Evolutionary conservation across 306 rosid species (phyloP).

Genomic region (Ammopiptanthus mongolicus): DNA sequence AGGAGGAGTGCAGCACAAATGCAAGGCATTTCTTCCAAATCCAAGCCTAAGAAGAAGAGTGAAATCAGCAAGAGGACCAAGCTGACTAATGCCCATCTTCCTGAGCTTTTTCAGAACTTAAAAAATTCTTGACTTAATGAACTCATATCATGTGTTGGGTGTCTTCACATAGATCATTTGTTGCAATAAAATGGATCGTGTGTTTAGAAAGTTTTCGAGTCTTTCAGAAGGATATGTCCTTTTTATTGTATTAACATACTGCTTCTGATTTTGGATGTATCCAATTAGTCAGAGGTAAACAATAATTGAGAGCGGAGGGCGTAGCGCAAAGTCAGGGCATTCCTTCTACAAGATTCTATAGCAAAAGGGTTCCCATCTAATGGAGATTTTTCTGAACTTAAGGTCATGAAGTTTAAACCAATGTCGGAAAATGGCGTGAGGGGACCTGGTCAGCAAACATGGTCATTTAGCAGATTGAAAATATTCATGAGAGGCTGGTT

Average conservation of each 20-base stretch:
- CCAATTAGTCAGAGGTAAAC: not conserved
- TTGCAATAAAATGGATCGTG: not conserved
- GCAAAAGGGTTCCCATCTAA: constrained; percentile 29
- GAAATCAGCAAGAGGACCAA: constrained; percentile 95
- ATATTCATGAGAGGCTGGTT: not conserved
- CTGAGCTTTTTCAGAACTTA: constrained; percentile 76
- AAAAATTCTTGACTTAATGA: constrained; percentile 26
- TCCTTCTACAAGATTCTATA: constrained; percentile 42
- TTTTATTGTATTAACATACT: constrained; percentile 1
- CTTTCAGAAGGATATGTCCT: constrained; percentile 7
- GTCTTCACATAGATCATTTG: constrained; percentile 8
- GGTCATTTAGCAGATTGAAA: not conserved
- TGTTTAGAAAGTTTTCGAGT: constrained; percentile 9
- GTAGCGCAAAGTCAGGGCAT: constrained; percentile 41
- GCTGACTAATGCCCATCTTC: constrained; percentile 96
- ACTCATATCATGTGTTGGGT: not conserved
- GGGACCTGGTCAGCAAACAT: not conserved
- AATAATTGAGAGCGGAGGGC: constrained; percentile 1
- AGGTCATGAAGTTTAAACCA: not conserved
- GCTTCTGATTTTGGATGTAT: constrained; percentile 12
- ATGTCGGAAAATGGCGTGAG: not conserved
- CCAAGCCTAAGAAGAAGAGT: constrained; percentile 90
- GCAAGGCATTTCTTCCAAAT: constrained; percentile 64
- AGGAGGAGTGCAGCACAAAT: constrained; percentile 81
- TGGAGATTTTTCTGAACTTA: constrained; percentile 32